Conservation (phyloP, 169 alveolate genomes). For the Cryptosporidium felis region DNA sequence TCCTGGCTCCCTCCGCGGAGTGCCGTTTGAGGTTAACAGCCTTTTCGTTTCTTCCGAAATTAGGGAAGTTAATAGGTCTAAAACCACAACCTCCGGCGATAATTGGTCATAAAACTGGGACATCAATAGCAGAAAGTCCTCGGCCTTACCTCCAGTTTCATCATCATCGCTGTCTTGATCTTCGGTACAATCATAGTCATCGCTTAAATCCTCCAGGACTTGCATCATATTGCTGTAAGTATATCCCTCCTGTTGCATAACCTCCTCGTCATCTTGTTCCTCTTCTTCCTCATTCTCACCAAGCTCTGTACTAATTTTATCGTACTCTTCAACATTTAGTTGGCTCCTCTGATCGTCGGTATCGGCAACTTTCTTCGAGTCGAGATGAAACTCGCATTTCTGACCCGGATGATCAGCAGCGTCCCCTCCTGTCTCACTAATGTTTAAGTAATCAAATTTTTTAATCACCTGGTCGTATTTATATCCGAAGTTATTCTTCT, state of each 20-base stretch:
- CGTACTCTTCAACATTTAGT: too few relatives aligned
- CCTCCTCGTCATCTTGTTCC: neutral
- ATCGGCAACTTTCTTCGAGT: too few relatives aligned
- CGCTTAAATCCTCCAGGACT: neutral
- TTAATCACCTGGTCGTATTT: neutral
- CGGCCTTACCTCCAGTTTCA: neutral
- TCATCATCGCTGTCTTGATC: neutral
- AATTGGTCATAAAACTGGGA: constrained; percentile 19
- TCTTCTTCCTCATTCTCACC: neutral
- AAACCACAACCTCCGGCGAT: constrained; percentile 52
- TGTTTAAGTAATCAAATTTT: constrained; percentile 41
- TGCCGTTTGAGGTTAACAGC: neutral
- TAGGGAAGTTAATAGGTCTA: constrained; percentile 44
- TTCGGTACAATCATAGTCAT: neutral
- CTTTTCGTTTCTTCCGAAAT: constrained; percentile 19
- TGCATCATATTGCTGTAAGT: constrained; percentile 13
- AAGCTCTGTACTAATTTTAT: too few relatives aligned
- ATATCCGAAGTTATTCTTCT: neutral
- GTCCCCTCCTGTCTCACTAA: constrained; percentile 8
- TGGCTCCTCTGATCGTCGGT: too few relatives aligned
- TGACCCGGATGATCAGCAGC: too few relatives aligned
- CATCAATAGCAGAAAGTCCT: constrained; percentile 7
- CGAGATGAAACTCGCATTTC: too few relatives aligned
- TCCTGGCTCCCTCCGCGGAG: neutral
- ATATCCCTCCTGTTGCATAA: neutral